Evolutionary conservation across 768 basidiomycete genomes (phyloP), one percentile per base, ranked within the genome.

Genomic region (Leccinellum albellum): DNA sequence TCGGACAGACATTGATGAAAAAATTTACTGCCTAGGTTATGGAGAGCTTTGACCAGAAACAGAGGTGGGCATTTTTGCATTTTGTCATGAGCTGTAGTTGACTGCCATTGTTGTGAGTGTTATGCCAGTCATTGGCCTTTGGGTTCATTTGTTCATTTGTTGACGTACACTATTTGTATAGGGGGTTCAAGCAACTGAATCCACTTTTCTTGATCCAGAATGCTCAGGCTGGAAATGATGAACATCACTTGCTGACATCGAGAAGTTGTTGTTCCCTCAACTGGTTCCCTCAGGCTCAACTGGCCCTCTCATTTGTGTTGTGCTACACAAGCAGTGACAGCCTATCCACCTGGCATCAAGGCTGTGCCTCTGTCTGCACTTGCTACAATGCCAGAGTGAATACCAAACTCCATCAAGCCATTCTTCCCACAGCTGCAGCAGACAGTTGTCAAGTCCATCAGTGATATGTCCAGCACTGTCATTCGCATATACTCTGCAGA

Each of bases 1-100:
- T 42, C 5, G 40, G 40, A 42, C 0, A 45, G 6, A 48, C 7
- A 6, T 21, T n/a, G 17, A 14, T 8, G n/a, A 51, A 24, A 20
- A 60, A 31, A 15, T 58, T 20, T n/a, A 29, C 26, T 32, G 52
- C 51, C 28, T 54, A 89, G 84, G 91, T 97, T 26, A 82, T 95
- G 57, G 81, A 86, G 33, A 74, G 82, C 3, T 91, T 99, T 67
- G 81, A 85, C 55, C 87, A 93, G 57, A 87, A 91, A 47, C 87
- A 98, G 63, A 82, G 88, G 14, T 78, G 86, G 46, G 79, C 84
- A 2, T 76, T 98, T 55, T 72, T 99, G 56, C 82, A 91, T 14
- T 99, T 98, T 64, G 96, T 94, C 20, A 98, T 97, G 17, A 93
- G 91, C 61, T 94, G 93, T 64, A 88, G 90, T 64, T 80, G 93